Percentiles rank a stretch among this genome's conserved stretches.
Conservation (phyloP, 108 stramenopile species). For the Discostella stelligeroides region DNA sequence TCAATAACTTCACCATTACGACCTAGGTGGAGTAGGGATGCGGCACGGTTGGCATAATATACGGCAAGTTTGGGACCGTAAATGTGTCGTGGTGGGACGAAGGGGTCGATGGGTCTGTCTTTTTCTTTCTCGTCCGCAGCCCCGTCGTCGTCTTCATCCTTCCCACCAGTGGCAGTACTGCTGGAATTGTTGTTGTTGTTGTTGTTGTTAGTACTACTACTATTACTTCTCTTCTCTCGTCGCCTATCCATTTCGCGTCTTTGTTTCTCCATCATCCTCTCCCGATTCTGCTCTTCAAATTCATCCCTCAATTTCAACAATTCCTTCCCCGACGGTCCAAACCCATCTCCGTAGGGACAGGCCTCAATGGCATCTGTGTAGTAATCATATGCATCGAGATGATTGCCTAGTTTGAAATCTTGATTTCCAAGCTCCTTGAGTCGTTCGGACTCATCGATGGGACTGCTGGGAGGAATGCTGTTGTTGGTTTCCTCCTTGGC, state of each 20-base stretch:
- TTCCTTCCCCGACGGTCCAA: constrained; percentile 49
- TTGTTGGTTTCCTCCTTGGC: background rate
- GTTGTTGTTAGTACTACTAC: constrained; percentile 16
- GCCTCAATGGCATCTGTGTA: constrained; percentile 87
- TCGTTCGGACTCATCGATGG: constrained; percentile 47
- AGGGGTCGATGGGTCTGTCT: constrained; percentile 13
- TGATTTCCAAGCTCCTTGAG: constrained; percentile 80
- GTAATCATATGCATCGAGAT: constrained; percentile 75
- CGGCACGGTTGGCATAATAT: constrained; percentile 86
- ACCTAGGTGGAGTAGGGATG: constrained; percentile 62
- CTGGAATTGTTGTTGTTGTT: background rate
- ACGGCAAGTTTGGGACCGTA: constrained; percentile 65
- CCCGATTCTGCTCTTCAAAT: constrained; percentile 32
- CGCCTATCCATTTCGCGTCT: constrained; percentile 21
- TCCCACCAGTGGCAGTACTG: background rate
- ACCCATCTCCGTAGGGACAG: constrained; percentile 53
- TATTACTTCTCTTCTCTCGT: constrained; percentile 10
- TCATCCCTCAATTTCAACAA: constrained; percentile 55
- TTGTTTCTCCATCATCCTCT: constrained; percentile 17
- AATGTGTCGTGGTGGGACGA: constrained; percentile 48
- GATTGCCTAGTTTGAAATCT: constrained; percentile 64
- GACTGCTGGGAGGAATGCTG: constrained; percentile 19
- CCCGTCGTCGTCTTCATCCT: constrained; percentile 13
- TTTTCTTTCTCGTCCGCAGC: constrained; percentile 5
- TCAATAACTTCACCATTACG: constrained; percentile 70